phyloP scores from a whole-genome alignment of 148 eudicot species.

The Amaranthus cruentus region DNA sequence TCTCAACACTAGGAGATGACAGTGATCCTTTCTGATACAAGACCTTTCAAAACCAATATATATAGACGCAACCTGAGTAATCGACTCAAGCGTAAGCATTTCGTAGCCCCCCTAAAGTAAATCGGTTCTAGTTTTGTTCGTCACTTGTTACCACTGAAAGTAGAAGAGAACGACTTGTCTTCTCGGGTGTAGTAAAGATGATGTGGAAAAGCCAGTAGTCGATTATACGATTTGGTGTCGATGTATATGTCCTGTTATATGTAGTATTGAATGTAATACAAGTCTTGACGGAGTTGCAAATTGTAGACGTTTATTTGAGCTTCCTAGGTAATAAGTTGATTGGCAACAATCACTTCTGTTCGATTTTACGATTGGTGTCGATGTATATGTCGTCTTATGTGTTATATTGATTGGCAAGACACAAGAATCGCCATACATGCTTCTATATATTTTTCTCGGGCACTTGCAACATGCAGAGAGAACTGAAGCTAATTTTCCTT shows the following conservation, averaged over 20 bases:
- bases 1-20: slow-evolving; percentile 71
- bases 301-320: slow-evolving; percentile 1
- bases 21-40: slow-evolving; percentile 43
- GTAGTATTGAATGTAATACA: slow-evolving; percentile 5
- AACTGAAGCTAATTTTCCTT: too few species aligned
- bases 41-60: neutral
- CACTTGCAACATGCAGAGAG: too few species aligned
- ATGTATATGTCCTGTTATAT: slow-evolving; percentile 1
- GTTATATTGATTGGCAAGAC: too few species aligned
- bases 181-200: neutral
- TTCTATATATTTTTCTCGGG: too few species aligned
- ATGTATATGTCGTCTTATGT: too few species aligned
- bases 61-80: neutral
- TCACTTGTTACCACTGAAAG: neutral
- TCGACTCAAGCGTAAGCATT: too few species aligned
- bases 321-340: neutral
- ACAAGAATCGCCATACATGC: too few species aligned
- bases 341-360: neutral
- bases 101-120: too few species aligned
- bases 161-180: neutral
- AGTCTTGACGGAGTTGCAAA: slow-evolving; percentile 5
- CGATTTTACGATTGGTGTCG: too few species aligned
- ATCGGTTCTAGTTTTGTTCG: too few species aligned
- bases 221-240: neutral
- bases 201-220: neutral